Percentiles rank a stretch among this genome's conserved stretches.
Evolutionary conservation across 2,329 filamentous ascomycete genomes (phyloP).

Genomic region (Orbilia ellipsospora): DNA sequence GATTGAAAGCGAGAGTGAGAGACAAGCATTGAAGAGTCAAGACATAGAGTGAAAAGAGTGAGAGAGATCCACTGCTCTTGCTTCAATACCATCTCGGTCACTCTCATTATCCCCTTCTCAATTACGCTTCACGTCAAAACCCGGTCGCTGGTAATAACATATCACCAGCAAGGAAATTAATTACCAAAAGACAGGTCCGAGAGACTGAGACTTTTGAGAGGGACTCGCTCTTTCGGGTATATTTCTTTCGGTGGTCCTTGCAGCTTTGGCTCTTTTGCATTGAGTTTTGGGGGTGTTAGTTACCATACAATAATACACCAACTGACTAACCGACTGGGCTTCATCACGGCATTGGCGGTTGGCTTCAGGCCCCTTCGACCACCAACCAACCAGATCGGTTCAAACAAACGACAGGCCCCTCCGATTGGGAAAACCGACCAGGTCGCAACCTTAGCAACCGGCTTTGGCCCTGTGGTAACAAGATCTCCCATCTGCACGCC

Average conservation of each 20-base stretch:
- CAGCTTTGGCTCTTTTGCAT: too few species aligned
- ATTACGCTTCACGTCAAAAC: slow-evolving; percentile 5
- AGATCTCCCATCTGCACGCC: not conserved
- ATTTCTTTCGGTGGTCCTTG: too few species aligned
- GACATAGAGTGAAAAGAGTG: too few species aligned
- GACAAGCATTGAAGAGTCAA: too few species aligned
- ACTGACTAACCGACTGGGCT: too few species aligned
- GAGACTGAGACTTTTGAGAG: slow-evolving; percentile 13
- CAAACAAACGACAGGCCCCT: not conserved
- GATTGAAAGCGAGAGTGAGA: too few species aligned
- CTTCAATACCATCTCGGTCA: slow-evolving; percentile 13
- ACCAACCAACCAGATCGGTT: not conserved
- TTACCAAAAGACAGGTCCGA: slow-evolving; percentile 11
- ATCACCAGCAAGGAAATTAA: not conserved
- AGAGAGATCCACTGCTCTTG: slow-evolving; percentile 1
- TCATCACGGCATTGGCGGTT: not conserved
- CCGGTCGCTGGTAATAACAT: slow-evolving; percentile 1
- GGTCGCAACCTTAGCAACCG: slow-evolving; percentile 56
- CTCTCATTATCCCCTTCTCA: slow-evolving; percentile 14
- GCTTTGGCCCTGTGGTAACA: slow-evolving; percentile 36
- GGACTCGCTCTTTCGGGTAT: not conserved
- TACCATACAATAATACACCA: too few species aligned
- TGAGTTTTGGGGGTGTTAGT: too few species aligned
- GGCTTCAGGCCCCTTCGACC: not conserved
- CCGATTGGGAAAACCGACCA: slow-evolving; percentile 45